Percentiles rank a stretch among this genome's conserved stretches.
Evolutionary conservation across 768 basidiomycete species (phyloP).

Genomic region (Amanita exitialis): DNA sequence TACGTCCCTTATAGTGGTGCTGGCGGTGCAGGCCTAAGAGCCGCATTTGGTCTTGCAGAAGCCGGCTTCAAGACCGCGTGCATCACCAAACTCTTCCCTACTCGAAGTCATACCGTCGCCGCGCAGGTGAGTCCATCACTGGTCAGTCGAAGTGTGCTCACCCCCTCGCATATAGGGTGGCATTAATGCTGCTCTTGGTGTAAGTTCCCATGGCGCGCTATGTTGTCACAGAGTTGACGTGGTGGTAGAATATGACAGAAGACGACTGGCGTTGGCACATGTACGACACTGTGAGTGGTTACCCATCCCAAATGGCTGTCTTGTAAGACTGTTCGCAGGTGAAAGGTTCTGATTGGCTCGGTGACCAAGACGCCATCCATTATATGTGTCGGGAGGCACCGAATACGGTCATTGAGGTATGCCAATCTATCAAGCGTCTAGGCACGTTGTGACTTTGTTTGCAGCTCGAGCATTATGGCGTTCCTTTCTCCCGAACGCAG

Average conservation of each 20-base stretch:
- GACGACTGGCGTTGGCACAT: slow-evolving; percentile 99
- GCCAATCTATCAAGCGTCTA: slow-evolving; percentile 6
- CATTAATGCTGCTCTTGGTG: slow-evolving; percentile 95
- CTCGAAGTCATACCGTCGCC: slow-evolving; percentile 96
- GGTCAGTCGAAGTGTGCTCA: not conserved
- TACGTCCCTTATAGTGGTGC: slow-evolving; percentile 56
- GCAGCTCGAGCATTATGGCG: slow-evolving; percentile 96
- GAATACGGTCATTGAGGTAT: slow-evolving; percentile 82
- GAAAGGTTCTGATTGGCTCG: slow-evolving; percentile 99
- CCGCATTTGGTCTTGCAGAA: slow-evolving; percentile 97
- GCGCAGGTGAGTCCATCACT: slow-evolving; percentile 58
- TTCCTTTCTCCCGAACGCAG: slow-evolving; percentile 96
- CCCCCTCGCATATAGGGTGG: slow-evolving; percentile 55
- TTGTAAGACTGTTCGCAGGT: slow-evolving; percentile 40
- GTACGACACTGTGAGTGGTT: slow-evolving; percentile 76
- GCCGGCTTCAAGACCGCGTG: slow-evolving; percentile 98
- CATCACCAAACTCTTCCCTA: slow-evolving; percentile 98
- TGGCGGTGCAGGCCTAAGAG: slow-evolving; percentile 95
- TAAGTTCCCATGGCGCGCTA: slow-evolving; percentile 26
- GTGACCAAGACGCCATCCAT: slow-evolving; percentile 99
- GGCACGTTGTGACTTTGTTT: not conserved
- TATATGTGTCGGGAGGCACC: slow-evolving; percentile 99
- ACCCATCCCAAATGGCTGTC: not conserved
- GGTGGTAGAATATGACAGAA: slow-evolving; percentile 88
- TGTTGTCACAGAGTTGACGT: slow-evolving; percentile 5